Percentiles rank a stretch among this genome's conserved stretches.
Conservation (phyloP, 1,284 basidiomycete species). For the Leccinum fuscescens region DNA sequence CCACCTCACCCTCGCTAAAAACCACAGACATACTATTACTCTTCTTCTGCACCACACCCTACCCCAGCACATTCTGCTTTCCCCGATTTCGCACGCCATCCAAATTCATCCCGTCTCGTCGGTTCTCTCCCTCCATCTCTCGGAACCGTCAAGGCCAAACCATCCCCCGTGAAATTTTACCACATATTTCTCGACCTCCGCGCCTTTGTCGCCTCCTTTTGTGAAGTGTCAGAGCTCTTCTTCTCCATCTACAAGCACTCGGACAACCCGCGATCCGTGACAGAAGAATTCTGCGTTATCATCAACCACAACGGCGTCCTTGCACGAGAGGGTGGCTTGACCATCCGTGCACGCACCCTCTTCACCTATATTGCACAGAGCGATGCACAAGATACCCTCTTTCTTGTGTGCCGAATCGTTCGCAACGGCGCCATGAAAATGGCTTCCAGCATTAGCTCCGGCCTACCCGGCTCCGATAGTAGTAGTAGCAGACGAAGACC, state of each 20-base stretch:
- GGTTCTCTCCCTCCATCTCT: slow-evolving; percentile 41
- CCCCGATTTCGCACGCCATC: slow-evolving; percentile 50
- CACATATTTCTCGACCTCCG: slow-evolving; percentile 89
- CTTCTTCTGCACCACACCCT: slow-evolving; percentile 44
- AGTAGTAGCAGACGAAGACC: slow-evolving; percentile 40
- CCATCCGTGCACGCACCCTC: slow-evolving; percentile 67
- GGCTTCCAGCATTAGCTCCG: slow-evolving; percentile 52
- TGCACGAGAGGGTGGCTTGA: slow-evolving; percentile 63
- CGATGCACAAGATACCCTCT: slow-evolving; percentile 83
- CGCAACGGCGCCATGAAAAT: slow-evolving; percentile 86
- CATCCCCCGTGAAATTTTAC: slow-evolving; percentile 69
- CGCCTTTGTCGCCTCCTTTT: slow-evolving; percentile 88
- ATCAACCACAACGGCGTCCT: slow-evolving; percentile 91
- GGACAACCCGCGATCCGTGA: slow-evolving; percentile 78
- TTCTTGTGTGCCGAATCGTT: slow-evolving; percentile 88
- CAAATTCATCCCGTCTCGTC: slow-evolving; percentile 48
- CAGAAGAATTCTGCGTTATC: slow-evolving; percentile 90
- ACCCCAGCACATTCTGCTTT: slow-evolving; percentile 68
- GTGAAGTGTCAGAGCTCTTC: slow-evolving; percentile 88
- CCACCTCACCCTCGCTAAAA: slow-evolving; percentile 37
- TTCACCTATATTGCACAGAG: slow-evolving; percentile 87
- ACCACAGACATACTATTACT: slow-evolving; percentile 41
- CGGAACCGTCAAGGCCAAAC: slow-evolving; percentile 29
- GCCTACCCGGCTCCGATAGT: slow-evolving; percentile 41
- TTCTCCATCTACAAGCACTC: slow-evolving; percentile 88